phyloP scores from a whole-genome alignment of 306 rosid species.

The Carpinus viminea region DNA sequence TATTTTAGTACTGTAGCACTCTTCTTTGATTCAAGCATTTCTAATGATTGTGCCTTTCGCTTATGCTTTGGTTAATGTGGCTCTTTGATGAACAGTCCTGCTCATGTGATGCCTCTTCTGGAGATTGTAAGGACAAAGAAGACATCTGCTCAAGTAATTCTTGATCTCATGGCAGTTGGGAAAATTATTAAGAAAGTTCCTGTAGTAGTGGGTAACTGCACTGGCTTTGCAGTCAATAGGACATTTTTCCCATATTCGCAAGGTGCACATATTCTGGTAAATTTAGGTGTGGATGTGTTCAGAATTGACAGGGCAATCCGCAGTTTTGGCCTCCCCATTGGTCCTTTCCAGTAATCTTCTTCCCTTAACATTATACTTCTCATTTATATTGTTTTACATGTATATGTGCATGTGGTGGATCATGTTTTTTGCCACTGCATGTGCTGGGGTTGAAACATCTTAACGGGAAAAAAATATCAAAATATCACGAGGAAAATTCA shows the following conservation, averaged over 20 bases:
- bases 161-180: conserved; percentile 83
- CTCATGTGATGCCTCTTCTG: conserved; percentile 96
- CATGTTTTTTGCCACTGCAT: neutral
- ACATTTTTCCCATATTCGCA: conserved; percentile 91
- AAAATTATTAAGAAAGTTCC: conserved; percentile 85
- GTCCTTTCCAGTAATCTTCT: conserved; percentile 87
- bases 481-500: neutral
- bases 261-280: conserved; percentile 63
- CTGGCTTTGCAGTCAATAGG: conserved; percentile 95
- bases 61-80: conserved; percentile 23
- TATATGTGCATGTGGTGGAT: neutral
- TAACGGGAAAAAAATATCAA: neutral
- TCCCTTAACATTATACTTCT: conserved; percentile 20
- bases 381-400: conserved; percentile 21
- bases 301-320: conserved; percentile 74
- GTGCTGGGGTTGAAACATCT: neutral
- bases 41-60: conserved; percentile 2
- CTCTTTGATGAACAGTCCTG: conserved; percentile 76
- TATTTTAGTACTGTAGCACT: neutral
- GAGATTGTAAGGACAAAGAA: conserved; percentile 87
- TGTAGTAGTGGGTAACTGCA: conserved; percentile 95
- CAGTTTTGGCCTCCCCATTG: conserved; percentile 87
- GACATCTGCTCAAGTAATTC: conserved; percentile 90
- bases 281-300: conserved; percentile 82
- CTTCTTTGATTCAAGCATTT: conserved; percentile 22